These are phyloP conservation scores for Pseudogymnoascus sp. DNA, from an alignment of 2,329 filamentous ascomycete species.

Conservation along the genomic window DNA sequence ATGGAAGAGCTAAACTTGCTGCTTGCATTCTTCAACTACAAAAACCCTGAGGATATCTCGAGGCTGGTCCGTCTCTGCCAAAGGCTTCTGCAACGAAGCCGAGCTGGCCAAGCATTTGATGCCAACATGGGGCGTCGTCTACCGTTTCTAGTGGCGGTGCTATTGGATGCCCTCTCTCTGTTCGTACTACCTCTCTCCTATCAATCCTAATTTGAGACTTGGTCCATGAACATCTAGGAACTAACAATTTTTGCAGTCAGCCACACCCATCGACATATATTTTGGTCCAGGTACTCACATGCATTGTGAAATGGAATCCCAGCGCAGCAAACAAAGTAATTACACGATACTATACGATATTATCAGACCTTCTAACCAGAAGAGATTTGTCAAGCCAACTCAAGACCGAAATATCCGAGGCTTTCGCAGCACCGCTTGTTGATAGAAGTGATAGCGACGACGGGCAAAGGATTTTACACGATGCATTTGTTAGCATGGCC, in stretches of 20 bases:
- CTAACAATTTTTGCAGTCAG: not conserved
- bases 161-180: not conserved
- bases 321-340: not conserved
- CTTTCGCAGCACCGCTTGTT: not conserved
- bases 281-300: not conserved
- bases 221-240: not conserved
- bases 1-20: conserved; percentile 41
- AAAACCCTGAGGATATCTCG: conserved; percentile 39
- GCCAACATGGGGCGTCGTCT: not conserved
- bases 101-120: not conserved
- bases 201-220: not conserved
- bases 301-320: conserved; percentile 1
- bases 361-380: not conserved
- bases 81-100: conserved; percentile 32
- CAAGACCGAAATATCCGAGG: not conserved
- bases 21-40: conserved; percentile 42
- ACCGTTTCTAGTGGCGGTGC: not conserved
- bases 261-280: not conserved
- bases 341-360: not conserved
- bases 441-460: not conserved
- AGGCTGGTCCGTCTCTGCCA: conserved; percentile 40
- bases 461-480: not conserved
- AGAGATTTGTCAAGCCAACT: not conserved
- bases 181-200: not conserved
- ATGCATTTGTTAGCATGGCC: conserved; percentile 25